These are phyloP conservation scores for sorghum (Sorghum bicolor) DNA, from an alignment of 176 grass and related monocot species.

Conservation along the genomic window DNA sequence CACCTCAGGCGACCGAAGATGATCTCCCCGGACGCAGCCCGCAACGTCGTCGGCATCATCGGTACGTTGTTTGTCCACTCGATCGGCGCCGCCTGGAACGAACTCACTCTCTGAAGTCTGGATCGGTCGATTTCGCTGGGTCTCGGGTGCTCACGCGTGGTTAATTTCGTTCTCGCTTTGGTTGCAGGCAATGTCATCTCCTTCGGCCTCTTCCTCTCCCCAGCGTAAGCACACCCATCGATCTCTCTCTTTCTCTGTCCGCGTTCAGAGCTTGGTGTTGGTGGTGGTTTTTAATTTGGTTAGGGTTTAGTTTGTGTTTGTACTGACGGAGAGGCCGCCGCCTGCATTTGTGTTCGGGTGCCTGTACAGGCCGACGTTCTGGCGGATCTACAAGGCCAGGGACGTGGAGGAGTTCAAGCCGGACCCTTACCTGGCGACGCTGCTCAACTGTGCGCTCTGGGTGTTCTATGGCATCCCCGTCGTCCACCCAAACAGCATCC, in stretches of 20 bases:
- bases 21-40: constrained; percentile 17
- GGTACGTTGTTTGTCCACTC: constrained; percentile 7
- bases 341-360: background rate
- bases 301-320: constrained; percentile 7
- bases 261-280: background rate
- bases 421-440: constrained; percentile 73
- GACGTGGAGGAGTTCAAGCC: constrained; percentile 76
- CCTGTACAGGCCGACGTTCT: constrained; percentile 53
- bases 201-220: constrained; percentile 80
- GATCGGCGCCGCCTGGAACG: background rate
- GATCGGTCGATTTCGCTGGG: background rate
- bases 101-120: background rate
- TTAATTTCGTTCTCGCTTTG: background rate
- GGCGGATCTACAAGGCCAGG: constrained; percentile 49
- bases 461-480: constrained; percentile 78
- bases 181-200: constrained; percentile 72
- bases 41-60: constrained; percentile 51
- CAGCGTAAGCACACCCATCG: constrained; percentile 39
- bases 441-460: constrained; percentile 89
- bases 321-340: background rate
- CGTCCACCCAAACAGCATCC: constrained; percentile 80
- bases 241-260: background rate
- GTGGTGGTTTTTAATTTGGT: background rate
- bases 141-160: background rate
- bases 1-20: background rate